These are phyloP conservation scores for Claviceps pusilla DNA, from an alignment of 2,329 filamentous ascomycete genomes.

Conservation along the genomic window DNA sequence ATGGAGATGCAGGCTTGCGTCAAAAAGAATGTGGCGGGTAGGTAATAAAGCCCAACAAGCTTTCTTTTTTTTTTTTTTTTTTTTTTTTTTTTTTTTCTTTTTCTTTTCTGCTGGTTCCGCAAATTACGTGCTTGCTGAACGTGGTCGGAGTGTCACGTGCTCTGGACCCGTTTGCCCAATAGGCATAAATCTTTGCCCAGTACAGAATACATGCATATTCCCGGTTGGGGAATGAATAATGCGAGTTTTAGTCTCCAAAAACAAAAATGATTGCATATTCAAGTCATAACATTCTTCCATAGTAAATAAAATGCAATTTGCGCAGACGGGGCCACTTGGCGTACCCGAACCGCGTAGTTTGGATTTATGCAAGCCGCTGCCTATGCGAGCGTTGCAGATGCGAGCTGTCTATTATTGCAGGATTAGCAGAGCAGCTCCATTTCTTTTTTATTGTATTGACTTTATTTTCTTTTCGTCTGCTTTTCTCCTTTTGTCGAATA, in stretches of 20 bases:
- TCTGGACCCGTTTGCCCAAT: background rate
- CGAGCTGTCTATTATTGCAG: background rate
- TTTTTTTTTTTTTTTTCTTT: no score
- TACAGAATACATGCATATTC: background rate
- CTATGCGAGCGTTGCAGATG: background rate
- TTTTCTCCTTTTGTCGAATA: background rate
- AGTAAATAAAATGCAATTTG: background rate
- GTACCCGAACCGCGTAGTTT: background rate
- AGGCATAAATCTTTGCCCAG: background rate
- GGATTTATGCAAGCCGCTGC: background rate
- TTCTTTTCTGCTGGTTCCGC: no score
- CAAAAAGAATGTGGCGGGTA: slow-evolving; percentile 19
- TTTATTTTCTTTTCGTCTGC: background rate
- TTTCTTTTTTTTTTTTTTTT: no score
- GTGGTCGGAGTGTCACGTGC: background rate
- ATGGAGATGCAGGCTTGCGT: slow-evolving; percentile 14
- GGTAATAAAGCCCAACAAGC: background rate
- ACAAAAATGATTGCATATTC: slow-evolving; percentile 1
- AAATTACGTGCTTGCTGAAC: no score
- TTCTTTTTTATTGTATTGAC: no score
- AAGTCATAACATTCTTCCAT: slow-evolving; percentile 1
- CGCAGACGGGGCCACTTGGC: background rate
- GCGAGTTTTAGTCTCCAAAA: background rate
- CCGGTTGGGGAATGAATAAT: background rate
- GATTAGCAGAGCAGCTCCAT: background rate